Evolutionary conservation across 805 yeast genomes (phyloP), one percentile per base, ranked within the genome.

Genomic region (Cyberlindnera japonica): DNA sequence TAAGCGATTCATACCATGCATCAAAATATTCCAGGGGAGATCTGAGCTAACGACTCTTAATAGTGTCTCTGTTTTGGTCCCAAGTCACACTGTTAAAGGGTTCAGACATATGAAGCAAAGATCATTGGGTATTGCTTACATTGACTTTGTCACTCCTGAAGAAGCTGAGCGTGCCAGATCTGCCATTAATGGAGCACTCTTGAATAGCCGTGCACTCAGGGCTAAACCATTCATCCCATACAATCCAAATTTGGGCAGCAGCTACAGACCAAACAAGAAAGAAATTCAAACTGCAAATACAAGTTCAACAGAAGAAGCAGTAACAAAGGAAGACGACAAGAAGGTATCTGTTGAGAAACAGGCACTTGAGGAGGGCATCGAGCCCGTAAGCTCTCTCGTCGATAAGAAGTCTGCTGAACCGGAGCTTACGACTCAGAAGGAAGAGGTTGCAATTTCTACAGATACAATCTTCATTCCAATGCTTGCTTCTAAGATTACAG

Each of bases 71-170:
- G 74, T 77, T 3, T 60, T 78, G 47, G 69, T 79, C 37, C 84
- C 83, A 20, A 71, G 73, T 43, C 74, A 72, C 47, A 72, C 78
- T 3, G 65, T 75, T 14, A 65, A 74, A 24, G 74, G 75, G 11
- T 61, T 68, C 41, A 64, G 72, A 32, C 53, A 54, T 6, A 55
- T 53, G 28, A 65, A 63, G 36, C 69, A 66, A 34, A 67, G 61
- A 46, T 75, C 79, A 3, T 60, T 77, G 48, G 91, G 93, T 4
- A 72, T 77, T 54, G 97, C 95, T 12, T 90, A 85, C 63, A 83
- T 88, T 43, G 93, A 88, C 52, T 91, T 81, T 57, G 81, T 72
- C 53, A 71, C 68, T 38, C 73, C 71, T 44, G 88, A 77, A 38
- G 70, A 71, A 28, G 95, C 90, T 38, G 63, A 67, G 54, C 58